A percentile compares a stretch with the other conserved stretches of the same genome.
These are phyloP conservation scores for Helotiales sp. DNA, from an alignment of 2,329 filamentous ascomycete genomes.

Conservation along the genomic window DNA sequence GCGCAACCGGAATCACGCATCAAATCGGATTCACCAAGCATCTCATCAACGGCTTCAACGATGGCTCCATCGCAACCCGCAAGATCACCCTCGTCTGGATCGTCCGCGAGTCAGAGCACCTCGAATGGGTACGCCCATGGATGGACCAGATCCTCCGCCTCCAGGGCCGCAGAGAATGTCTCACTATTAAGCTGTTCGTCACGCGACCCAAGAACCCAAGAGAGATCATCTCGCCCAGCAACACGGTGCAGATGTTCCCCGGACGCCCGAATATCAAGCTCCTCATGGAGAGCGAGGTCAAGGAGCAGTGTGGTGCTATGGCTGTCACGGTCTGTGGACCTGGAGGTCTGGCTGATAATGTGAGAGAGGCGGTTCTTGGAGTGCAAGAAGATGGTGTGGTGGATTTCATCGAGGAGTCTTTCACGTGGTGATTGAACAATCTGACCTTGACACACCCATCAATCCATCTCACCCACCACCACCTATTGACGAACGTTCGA, in stretches of 20 bases:
- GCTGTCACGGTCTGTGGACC: constrained; percentile 82
- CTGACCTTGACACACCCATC: background rate
- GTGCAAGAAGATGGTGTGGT: constrained; percentile 66
- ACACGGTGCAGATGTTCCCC: constrained; percentile 88
- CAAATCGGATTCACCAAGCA: constrained; percentile 88
- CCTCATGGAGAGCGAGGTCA: constrained; percentile 80
- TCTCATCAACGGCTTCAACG: constrained; percentile 70
- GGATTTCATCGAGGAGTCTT: constrained; percentile 79
- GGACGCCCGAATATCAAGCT: constrained; percentile 83
- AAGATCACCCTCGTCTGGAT: constrained; percentile 89
- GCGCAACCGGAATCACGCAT: constrained; percentile 93
- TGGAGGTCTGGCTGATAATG: constrained; percentile 76
- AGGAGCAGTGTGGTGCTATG: constrained; percentile 85
- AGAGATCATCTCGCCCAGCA: constrained; percentile 76
- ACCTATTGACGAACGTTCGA: background rate
- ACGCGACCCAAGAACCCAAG: constrained; percentile 80
- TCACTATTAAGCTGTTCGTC: constrained; percentile 88
- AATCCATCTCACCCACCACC: background rate
- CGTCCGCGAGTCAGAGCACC: constrained; percentile 83
- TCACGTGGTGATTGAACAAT: constrained; percentile 57
- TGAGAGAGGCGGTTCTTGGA: constrained; percentile 69
- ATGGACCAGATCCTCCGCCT: constrained; percentile 76
- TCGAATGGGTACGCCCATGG: constrained; percentile 94
- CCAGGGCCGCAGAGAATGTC: constrained; percentile 78
- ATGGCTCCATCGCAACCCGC: constrained; percentile 77